phyloP scores from a whole-genome alignment of 2,329 filamentous ascomycete species.

The Hypoxylon sp. region DNA sequence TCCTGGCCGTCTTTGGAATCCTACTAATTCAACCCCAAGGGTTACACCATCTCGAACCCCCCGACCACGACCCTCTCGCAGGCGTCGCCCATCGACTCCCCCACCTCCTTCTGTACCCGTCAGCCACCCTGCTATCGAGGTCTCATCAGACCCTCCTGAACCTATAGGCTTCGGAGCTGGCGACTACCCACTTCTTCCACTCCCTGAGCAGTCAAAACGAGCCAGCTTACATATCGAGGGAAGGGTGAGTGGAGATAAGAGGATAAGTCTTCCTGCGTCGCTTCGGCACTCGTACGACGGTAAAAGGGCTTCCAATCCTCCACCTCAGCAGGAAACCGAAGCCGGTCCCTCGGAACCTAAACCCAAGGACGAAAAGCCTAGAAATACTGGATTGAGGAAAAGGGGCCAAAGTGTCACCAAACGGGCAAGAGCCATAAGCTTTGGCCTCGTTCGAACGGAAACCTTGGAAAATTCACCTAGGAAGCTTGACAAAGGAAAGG shows the following conservation, averaged over 20 bases:
- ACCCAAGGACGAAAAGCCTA: conserved; percentile 40
- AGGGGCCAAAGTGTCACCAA: conserved; percentile 51
- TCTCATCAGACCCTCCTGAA: conserved; percentile 54
- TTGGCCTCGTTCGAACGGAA: conserved; percentile 48
- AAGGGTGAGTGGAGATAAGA: conserved; percentile 59
- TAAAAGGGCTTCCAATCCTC: conserved; percentile 55
- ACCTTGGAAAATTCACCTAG: conserved; percentile 38
- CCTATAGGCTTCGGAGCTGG: conserved; percentile 56
- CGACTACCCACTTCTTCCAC: conserved; percentile 65
- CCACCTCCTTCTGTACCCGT: conserved; percentile 66
- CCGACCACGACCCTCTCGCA: conserved; percentile 49
- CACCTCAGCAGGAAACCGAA: conserved; percentile 41
- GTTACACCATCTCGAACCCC: conserved; percentile 47
- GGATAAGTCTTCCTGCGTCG: conserved; percentile 66
- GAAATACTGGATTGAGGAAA: conserved; percentile 45
- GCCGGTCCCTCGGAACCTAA: conserved; percentile 46
- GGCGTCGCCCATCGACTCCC: conserved; percentile 66
- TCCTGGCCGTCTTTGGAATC: conserved; percentile 69
- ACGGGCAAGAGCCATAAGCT: conserved; percentile 48
- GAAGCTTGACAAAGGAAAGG: conserved; percentile 64
- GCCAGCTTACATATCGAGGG: conserved; percentile 66
- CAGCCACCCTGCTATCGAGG: conserved; percentile 58
- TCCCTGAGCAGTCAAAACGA: conserved; percentile 62
- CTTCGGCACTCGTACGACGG: conserved; percentile 67
- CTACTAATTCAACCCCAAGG: conserved; percentile 69